A percentile compares a stretch with the other conserved stretches of the same genome.
Conservation (phyloP, 176 grass and related monocot genomes). For the Juncus inflexus region DNA sequence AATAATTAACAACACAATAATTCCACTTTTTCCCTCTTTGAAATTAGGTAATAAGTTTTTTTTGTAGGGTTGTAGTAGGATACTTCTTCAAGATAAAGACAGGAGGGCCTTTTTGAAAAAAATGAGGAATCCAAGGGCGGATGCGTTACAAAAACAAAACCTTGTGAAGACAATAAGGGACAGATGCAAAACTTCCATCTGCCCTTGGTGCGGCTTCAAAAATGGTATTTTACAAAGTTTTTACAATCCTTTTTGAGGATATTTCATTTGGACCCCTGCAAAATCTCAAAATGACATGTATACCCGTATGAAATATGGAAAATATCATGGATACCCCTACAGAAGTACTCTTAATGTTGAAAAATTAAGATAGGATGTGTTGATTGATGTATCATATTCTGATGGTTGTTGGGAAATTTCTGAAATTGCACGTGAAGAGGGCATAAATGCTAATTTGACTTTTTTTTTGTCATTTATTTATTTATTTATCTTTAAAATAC, state of each 20-base stretch:
- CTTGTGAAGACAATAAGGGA: slow-evolving; percentile 85
- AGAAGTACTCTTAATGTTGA: too few species aligned
- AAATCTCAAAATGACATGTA: too few species aligned
- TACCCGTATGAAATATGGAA: too few species aligned
- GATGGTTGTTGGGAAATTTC: too few species aligned
- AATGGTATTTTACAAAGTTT: slow-evolving; percentile 46
- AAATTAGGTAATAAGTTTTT: neutral
- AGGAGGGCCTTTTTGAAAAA: slow-evolving; percentile 70
- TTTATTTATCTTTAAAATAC: slow-evolving; percentile 34
- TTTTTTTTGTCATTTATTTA: neutral
- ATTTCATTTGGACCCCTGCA: too few species aligned
- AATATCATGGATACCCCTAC: too few species aligned
- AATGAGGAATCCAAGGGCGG: slow-evolving; percentile 76
- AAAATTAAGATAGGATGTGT: too few species aligned
- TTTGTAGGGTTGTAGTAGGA: slow-evolving; percentile 65
- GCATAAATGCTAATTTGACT: neutral
- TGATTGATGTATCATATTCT: too few species aligned
- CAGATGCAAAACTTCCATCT: slow-evolving; percentile 77
- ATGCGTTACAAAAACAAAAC: slow-evolving; percentile 42
- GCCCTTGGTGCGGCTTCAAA: slow-evolving; percentile 65
- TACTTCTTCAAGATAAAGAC: slow-evolving; percentile 66
- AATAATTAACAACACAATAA: neutral
- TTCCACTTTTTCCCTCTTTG: too few species aligned
- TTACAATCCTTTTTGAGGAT: too few species aligned
- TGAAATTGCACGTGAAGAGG: too few species aligned